Evolutionary conservation across 2,329 filamentous ascomycete species (phyloP).

Genomic region (Grosmannia serpens): DNA sequence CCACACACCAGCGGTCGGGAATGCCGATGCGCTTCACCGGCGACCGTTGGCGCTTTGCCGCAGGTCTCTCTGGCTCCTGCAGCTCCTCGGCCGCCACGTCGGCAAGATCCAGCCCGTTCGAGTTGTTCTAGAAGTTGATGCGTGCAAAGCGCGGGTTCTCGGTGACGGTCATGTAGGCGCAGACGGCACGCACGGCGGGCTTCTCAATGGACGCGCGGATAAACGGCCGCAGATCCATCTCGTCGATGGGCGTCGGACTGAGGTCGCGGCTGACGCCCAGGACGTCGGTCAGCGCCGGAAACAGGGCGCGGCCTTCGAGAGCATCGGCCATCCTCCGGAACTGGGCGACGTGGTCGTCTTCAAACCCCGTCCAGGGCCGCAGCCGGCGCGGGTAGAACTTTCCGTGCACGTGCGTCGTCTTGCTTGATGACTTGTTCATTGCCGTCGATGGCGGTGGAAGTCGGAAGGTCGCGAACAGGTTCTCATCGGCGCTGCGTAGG

Average conservation of each 20-base stretch:
- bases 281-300: not conserved
- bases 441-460: not conserved
- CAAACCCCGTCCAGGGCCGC: not conserved
- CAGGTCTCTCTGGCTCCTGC: not conserved
- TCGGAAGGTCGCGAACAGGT: not conserved
- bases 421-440: not conserved
- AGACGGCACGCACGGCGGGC: not conserved
- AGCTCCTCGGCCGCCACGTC: not conserved
- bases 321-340: not conserved
- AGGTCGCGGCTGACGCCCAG: not conserved
- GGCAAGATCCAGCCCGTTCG: not conserved
- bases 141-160: not conserved
- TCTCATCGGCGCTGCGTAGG: not conserved
- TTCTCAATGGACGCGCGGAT: not conserved
- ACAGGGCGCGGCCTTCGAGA: not conserved
- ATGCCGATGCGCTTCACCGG: not conserved
- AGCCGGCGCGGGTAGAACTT: not conserved
- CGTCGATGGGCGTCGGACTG: not conserved
- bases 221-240: not conserved
- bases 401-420: not conserved
- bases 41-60: not conserved
- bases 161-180: not conserved
- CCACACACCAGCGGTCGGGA: slow-evolving; percentile 2
- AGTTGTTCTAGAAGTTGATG: not conserved
- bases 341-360: not conserved